phyloP scores from a whole-genome alignment of 306 rosid species.

The Erythrophleum fordii region DNA sequence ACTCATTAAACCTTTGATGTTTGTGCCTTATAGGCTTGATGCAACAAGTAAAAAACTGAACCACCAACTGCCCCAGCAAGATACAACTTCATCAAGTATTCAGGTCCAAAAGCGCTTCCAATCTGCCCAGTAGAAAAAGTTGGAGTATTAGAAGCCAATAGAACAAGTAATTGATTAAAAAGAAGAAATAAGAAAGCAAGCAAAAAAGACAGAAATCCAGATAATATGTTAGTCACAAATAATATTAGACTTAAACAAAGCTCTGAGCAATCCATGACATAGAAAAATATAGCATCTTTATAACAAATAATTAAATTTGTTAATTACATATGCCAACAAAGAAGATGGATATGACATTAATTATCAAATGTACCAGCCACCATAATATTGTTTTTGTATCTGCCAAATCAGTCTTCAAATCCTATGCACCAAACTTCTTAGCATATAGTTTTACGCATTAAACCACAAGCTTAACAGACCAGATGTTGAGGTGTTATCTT shows the following conservation, averaged over 20 bases:
- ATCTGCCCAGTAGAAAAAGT: slow-evolving; percentile 58
- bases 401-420: slow-evolving; percentile 23
- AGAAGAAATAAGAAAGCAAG: not conserved
- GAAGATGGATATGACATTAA: not conserved
- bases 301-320: not conserved
- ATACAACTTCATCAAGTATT: slow-evolving; percentile 79
- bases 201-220: slow-evolving; percentile 4
- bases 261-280: slow-evolving; percentile 22
- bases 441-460: not conserved
- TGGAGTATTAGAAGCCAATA: slow-evolving; percentile 35
- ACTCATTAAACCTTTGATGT: slow-evolving; percentile 59
- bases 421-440: slow-evolving; percentile 4
- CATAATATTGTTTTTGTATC: not conserved
- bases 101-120: slow-evolving; percentile 69
- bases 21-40: slow-evolving; percentile 69
- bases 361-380: not conserved
- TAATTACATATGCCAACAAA: slow-evolving; percentile 6
- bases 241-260: slow-evolving; percentile 20
- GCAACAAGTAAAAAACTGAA: slow-evolving; percentile 67
- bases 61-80: slow-evolving; percentile 87
- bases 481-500: not conserved
- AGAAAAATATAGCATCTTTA: not conserved
- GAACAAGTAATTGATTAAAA: slow-evolving; percentile 18
- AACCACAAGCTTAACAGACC: slow-evolving; percentile 1
- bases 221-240: slow-evolving; percentile 15